Evolutionary conservation across 257 asterid species (phyloP), one percentile per base, ranked within the genome.

Genomic region (Salvia hispanica): DNA sequence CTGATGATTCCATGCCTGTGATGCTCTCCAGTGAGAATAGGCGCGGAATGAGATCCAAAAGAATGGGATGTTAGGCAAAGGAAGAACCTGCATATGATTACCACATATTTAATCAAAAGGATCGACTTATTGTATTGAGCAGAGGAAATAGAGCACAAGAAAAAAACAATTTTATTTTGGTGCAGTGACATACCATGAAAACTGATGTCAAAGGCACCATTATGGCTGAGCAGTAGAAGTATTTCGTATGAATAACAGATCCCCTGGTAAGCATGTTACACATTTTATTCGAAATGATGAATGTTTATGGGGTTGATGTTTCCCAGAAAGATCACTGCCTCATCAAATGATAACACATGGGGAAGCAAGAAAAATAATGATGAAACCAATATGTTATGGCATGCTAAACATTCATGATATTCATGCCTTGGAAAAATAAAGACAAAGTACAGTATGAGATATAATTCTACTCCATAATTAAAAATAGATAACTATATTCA

Each of bases 1-100:
- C 48, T 14, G 31, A 63, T 66, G 39, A n/a, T 57, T 15, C 11
- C 78, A 72, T 54, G 88, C 99, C 96, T 88, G 95, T 62, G 95
- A 87, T 73, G 99, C 97, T 85, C 96, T 88, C 95, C 97, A 94
- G 81, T 94, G 97, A 60, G 97, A 94, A 79, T 94, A 94, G 36
- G 99, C 74, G 7, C 99, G 97, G 81, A 87, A 94, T 70, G 87
- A 82, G 80, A 85, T 59, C 99, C 99, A 94, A 77, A 91, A 94
- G 91, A 94, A 94, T 33, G 95, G 93, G 58, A 94, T 80, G 77
- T 94, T 94, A 72, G 99, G 99, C 86, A 94, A 84, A 14, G 99
- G 99, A 74, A 91, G 96, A 76, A 91, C 86, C 99, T 93, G 83
- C 64, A 51, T 5, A 21, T 42, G 46, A 77, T 55, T 59, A 50